Base-by-base conservation (phyloP, 805 yeast species). In the Saccharomycopsis javanensis region DNA sequence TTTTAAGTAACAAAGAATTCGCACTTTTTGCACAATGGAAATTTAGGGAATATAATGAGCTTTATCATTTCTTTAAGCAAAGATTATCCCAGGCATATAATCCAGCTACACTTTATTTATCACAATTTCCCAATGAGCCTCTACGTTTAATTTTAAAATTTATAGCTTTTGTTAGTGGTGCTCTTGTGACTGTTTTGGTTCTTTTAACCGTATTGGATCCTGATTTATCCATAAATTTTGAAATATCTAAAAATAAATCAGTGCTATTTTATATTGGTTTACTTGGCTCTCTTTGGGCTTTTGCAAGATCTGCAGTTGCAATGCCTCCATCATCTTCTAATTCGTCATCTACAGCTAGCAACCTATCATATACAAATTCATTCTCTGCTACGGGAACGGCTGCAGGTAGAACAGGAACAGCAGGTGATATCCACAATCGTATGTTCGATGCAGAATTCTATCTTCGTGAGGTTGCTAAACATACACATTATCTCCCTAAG, bases 1-100 rank as follows among this genome's bases (percentile, higher is more conserved):
- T 89, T 10, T 75, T 94, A 56, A 85, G 89, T 5, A 77, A 90
- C 1, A 75, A 99, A 51, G 96, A 90, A 64, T 94, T 89, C 67
- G 88, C 98, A 0, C 97, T 97, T 0, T 81, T 80, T 70, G 97
- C 98, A 0, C 91, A 87, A 65, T 94, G 98, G 98, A 88, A 85
- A 67, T 79, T 94, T 65, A 75, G 99, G 57, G 99, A 94, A 65
- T 88, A 86, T 67, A 94, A 94, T 69, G 99, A 94, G 67, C 75
- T 94, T 7, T 88, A 88, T 50, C 99, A 94, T 69, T 76, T 92
- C 28, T 94, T 94, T 70, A 82, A 82, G 57, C 82, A 84, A 63
- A 75, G 99, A 53, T 71, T 94, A 45, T 87, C 83, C 51, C 71
- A 88, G 60, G 88, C 97, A 54, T 79, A 82, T 31, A 86, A 81